These are phyloP conservation scores for Boechera stricta DNA, from an alignment of 345 rosid genomes.

Conservation along the genomic window DNA sequence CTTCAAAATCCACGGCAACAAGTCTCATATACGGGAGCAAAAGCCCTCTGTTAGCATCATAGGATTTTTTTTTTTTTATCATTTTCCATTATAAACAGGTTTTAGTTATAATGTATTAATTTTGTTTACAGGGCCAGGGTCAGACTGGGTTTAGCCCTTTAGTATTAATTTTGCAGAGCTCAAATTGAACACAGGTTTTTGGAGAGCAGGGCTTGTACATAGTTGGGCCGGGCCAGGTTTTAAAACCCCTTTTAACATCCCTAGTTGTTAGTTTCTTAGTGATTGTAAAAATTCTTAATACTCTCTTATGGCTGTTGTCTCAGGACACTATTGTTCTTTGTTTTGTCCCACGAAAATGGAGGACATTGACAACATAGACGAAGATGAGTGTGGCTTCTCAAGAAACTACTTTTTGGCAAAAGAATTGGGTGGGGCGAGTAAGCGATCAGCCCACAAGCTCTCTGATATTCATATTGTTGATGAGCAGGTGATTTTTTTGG, in stretches of 20 bases:
- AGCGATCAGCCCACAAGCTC: conserved; percentile 66
- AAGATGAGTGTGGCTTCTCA: conserved; percentile 82
- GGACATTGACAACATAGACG: conserved; percentile 63
- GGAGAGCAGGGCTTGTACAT: no score
- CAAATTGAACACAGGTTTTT: no score
- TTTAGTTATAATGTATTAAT: no score
- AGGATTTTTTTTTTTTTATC: no score
- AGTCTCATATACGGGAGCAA: conserved; percentile 67
- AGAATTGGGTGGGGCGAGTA: conserved; percentile 64
- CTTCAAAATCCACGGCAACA: conserved; percentile 49
- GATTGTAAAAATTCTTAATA: background rate
- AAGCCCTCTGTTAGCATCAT: conserved; percentile 57
- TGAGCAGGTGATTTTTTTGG: conserved; percentile 63
- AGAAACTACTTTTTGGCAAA: conserved; percentile 92
- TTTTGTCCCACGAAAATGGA: conserved; percentile 26
- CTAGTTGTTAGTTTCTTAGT: background rate
- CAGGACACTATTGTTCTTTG: conserved; percentile 12
- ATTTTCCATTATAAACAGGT: no score
- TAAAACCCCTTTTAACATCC: no score
- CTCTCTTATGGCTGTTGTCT: background rate
- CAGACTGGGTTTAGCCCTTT: no score
- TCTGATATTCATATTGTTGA: conserved; percentile 77
- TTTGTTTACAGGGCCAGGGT: no score
- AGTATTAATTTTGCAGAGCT: no score
- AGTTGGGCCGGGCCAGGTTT: no score